phyloP scores from a whole-genome alignment of 208 protist species.

The Trypanosomatidae sp. region DNA sequence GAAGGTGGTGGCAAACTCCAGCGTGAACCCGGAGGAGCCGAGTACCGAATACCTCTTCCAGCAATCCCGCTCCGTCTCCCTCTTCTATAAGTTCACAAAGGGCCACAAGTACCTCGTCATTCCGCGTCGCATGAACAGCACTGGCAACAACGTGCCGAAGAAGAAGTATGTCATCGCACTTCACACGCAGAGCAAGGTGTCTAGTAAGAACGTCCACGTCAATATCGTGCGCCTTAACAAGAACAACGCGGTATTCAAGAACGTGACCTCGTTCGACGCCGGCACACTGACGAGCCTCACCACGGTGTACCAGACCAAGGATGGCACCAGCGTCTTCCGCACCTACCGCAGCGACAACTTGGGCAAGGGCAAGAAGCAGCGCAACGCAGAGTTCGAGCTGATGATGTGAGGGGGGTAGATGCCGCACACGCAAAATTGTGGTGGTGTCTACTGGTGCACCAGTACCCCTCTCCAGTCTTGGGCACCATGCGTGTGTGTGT shows the following conservation, averaged over 20 bases:
- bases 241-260: slow-evolving; percentile 39
- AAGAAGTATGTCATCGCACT: slow-evolving; percentile 49
- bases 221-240: slow-evolving; percentile 38
- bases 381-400: slow-evolving; percentile 31
- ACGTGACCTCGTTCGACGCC: slow-evolving; percentile 32
- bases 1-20: slow-evolving; percentile 36
- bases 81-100: slow-evolving; percentile 39
- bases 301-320: slow-evolving; percentile 39
- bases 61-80: slow-evolving; percentile 37
- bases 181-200: slow-evolving; percentile 21
- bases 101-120: slow-evolving; percentile 40
- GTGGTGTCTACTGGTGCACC: not conserved
- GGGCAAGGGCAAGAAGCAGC: slow-evolving; percentile 36
- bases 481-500: not conserved
- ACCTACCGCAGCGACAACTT: slow-evolving; percentile 38
- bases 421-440: not conserved
- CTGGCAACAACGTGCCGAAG: slow-evolving; percentile 36
- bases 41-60: slow-evolving; percentile 43
- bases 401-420: slow-evolving; percentile 14
- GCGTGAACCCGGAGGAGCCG: slow-evolving; percentile 43
- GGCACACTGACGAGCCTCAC: slow-evolving; percentile 25
- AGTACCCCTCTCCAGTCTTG: not conserved
- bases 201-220: slow-evolving; percentile 21
- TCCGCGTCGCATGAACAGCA: slow-evolving; percentile 44
- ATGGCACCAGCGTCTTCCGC: slow-evolving; percentile 30